Conservation (phyloP, 2,329 filamentous ascomycete species). For the Aspergillus texensis region DNA sequence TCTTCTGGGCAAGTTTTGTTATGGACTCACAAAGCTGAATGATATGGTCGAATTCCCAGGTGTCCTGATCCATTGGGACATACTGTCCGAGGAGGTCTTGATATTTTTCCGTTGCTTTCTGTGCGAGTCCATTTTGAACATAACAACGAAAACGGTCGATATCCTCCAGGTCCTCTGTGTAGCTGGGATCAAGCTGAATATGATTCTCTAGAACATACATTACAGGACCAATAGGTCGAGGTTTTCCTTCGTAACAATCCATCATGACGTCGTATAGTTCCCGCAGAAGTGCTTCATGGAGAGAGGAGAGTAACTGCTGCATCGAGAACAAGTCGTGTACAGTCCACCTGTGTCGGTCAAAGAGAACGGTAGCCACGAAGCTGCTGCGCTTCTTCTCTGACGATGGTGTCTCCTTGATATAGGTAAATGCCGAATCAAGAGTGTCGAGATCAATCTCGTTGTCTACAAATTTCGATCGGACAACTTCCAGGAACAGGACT, state of each 20-base stretch:
- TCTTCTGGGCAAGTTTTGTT: constrained; percentile 80
- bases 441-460: constrained; percentile 80
- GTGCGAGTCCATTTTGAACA: constrained; percentile 70
- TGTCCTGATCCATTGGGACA: constrained; percentile 75
- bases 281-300: constrained; percentile 81
- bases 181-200: constrained; percentile 76
- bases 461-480: constrained; percentile 81
- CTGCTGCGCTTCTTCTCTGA: constrained; percentile 62
- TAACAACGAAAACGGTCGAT: constrained; percentile 71
- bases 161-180: constrained; percentile 70
- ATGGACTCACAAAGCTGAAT: constrained; percentile 86
- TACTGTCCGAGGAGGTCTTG: constrained; percentile 75
- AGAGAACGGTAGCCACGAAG: constrained; percentile 48
- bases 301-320: constrained; percentile 70
- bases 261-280: constrained; percentile 88
- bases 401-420: constrained; percentile 71
- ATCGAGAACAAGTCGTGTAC: constrained; percentile 70
- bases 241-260: constrained; percentile 85
- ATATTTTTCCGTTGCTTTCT: constrained; percentile 79
- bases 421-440: constrained; percentile 79
- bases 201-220: constrained; percentile 82
- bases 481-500: constrained; percentile 80
- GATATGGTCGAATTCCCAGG: constrained; percentile 90
- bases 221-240: constrained; percentile 75
- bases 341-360: constrained; percentile 69